phyloP scores from a whole-genome alignment of 257 asterid species.

The Salvia rosmarinus region DNA sequence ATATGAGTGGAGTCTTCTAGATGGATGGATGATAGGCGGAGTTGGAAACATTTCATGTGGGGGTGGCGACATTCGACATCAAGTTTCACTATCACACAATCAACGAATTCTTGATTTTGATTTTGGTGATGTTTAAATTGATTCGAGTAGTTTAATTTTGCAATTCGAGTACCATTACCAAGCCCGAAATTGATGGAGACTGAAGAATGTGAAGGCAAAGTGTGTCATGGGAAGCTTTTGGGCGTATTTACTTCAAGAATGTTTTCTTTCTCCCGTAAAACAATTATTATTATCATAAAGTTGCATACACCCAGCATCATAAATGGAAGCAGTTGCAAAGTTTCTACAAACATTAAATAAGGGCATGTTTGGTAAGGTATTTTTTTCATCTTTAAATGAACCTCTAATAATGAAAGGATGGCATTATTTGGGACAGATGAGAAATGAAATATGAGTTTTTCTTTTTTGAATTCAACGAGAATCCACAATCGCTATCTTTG shows the following conservation, averaged over 20 bases:
- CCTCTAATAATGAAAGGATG: not conserved
- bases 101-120: slow-evolving; percentile 11
- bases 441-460: not conserved
- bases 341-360: not conserved
- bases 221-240: not conserved
- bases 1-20: not conserved
- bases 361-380: not conserved
- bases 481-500: too few species aligned
- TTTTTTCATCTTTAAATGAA: not conserved
- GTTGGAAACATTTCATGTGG: slow-evolving; percentile 39
- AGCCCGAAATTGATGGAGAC: slow-evolving; percentile 2
- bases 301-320: not conserved
- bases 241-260: not conserved
- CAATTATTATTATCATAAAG: not conserved
- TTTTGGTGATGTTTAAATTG: not conserved
- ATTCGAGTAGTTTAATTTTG: not conserved
- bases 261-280: not conserved
- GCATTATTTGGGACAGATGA: not conserved
- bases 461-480: too few species aligned
- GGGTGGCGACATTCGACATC: not conserved
- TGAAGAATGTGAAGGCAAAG: not conserved
- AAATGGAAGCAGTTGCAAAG: too few species aligned
- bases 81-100: slow-evolving; percentile 23
- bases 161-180: too few species aligned
- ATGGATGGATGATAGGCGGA: not conserved